Conservation (phyloP, 306 rosid species). For the Prunus padus region DNA sequence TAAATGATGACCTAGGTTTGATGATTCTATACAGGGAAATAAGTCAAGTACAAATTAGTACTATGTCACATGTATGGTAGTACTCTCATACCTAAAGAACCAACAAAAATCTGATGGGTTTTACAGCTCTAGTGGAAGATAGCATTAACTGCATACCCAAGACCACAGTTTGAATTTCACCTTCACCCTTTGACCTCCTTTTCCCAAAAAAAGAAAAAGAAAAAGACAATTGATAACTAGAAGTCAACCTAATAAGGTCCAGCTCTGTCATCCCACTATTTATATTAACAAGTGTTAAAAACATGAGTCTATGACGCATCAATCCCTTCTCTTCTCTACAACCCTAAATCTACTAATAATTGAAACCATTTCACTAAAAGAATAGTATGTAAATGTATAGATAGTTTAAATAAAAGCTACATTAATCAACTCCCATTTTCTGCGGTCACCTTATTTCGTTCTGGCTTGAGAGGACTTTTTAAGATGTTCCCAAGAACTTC, state of each 20-base stretch:
- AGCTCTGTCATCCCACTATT: neutral
- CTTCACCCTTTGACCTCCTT: neutral
- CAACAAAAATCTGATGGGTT: neutral
- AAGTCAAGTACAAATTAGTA: neutral
- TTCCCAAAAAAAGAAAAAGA: no score
- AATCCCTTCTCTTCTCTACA: neutral
- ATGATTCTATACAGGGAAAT: neutral
- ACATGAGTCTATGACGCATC: neutral
- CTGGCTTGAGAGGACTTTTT: neutral
- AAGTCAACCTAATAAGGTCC: neutral
- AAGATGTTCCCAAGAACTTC: neutral
- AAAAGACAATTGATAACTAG: neutral
- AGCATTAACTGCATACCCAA: neutral
- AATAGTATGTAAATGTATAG: neutral
- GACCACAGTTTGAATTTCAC: neutral
- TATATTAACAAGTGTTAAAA: neutral
- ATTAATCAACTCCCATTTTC: neutral
- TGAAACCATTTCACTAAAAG: neutral
- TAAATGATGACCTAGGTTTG: neutral
- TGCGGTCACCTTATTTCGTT: neutral
- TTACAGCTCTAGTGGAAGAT: neutral
- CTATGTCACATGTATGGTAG: neutral
- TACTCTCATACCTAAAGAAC: neutral
- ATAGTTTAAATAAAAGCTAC: neutral
- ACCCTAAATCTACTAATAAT: neutral